Conservation (phyloP, 768 basidiomycete species). For the Phlebiopsis gigantea region DNA sequence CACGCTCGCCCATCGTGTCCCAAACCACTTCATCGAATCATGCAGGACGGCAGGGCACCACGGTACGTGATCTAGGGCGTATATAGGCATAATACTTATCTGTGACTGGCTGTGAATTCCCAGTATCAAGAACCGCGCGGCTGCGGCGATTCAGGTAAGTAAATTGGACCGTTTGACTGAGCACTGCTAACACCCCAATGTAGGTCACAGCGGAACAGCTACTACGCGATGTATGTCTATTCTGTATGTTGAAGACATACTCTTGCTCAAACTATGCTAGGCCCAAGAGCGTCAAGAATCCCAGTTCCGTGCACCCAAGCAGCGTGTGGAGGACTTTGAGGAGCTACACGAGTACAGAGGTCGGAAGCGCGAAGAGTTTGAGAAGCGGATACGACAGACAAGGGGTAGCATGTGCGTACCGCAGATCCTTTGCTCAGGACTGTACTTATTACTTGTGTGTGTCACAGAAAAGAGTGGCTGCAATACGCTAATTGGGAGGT, state of each 20-base stretch:
- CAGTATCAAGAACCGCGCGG: conserved; percentile 94
- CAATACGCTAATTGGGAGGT: conserved; percentile 87
- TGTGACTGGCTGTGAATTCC: not conserved
- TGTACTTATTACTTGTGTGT: not conserved
- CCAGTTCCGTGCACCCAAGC: conserved; percentile 85
- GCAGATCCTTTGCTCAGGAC: not conserved
- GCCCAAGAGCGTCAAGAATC: conserved; percentile 98
- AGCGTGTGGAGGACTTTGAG: conserved; percentile 95
- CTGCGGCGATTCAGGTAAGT: conserved; percentile 85
- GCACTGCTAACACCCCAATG: not conserved
- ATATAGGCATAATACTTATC: too few species aligned
- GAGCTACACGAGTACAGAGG: conserved; percentile 86
- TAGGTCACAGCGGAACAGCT: conserved; percentile 99
- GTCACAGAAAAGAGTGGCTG: conserved; percentile 73
- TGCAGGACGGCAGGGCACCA: conserved; percentile 82
- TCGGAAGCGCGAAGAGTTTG: conserved; percentile 89
- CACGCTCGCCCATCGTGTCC: not conserved
- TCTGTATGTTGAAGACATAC: not conserved
- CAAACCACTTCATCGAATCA: conserved; percentile 24
- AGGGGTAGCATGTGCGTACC: conserved; percentile 69
- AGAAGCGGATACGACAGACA: conserved; percentile 79
- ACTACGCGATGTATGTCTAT: conserved; percentile 69
- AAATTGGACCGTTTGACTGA: conserved; percentile 1
- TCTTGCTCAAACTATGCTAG: conserved; percentile 34
- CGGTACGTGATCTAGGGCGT: conserved; percentile 41